Evolutionary conservation across 306 rosid genomes (phyloP), one percentile per base, ranked within the genome.

Genomic region (Luffa aegyptiaca): DNA sequence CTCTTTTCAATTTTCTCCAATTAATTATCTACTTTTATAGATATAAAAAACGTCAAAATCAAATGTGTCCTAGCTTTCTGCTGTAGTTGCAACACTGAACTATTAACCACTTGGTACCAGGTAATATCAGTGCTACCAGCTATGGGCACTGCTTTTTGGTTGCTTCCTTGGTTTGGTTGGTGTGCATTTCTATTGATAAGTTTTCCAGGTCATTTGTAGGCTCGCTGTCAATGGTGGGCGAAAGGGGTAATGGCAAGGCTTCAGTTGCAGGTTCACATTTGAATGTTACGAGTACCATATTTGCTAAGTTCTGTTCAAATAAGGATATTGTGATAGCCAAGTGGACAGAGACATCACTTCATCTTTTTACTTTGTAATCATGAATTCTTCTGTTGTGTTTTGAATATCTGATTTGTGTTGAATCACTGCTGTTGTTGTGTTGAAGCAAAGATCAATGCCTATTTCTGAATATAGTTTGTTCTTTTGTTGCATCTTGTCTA

Each of bases 241-340:
- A 45, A 41, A 5, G 39, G 57, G 53, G 37, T 45, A n/a, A 46
- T 17, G 77, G 59, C 45, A 69, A 39, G 56, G 46, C 20, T 48
- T 74, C 21, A 9, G 39, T 44, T 62, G 70, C 80, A 62, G 76
- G 39, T 6, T 64, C 1, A 7, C 17, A 13, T 36, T 44, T 71
- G 59, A 57, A 58, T 68, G 45, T 59, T 42, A 18, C 52, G 35
- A 68, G 16, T n/a, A 68, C 75, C 75, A 68, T 42, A 68, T 68
- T 82, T 65, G 51, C 62, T 56, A 46, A 80, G 80, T 78, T 81
- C 82, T 56, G 83, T 76, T 77, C 37, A 82, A 86, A 57, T 52
- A 69, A 84, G 41, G 51, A 63, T 12, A 57, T 33, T 57, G 83
- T 45, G 66, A 65, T 74, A 65, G 65, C 14, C 75, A 75, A 71